Evolutionary conservation across 2,329 filamentous ascomycete species (phyloP).

Genomic region (Claviceps spartinae): DNA sequence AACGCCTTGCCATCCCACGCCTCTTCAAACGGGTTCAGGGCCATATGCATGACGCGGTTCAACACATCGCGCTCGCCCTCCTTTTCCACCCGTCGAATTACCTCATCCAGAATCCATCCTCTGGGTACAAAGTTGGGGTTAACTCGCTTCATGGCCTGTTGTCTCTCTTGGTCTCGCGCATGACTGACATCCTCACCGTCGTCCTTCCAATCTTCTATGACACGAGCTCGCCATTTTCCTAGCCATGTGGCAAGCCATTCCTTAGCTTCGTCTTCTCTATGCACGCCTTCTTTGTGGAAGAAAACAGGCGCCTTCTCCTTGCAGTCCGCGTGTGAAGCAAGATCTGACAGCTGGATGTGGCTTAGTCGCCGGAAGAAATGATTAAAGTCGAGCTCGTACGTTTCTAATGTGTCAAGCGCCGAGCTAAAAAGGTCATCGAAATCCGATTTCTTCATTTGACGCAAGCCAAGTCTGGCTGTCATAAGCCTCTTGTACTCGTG

Average conservation of each 20-base stretch:
- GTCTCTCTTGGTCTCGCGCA: constrained; percentile 46
- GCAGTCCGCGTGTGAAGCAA: constrained; percentile 51
- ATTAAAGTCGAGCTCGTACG: constrained; percentile 79
- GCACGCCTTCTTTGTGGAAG: constrained; percentile 60
- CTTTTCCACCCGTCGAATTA: constrained; percentile 81
- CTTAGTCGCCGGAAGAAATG: constrained; percentile 81
- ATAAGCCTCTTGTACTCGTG: constrained; percentile 83
- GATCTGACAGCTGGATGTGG: constrained; percentile 42
- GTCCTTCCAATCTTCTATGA: constrained; percentile 63
- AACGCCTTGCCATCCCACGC: constrained; percentile 45
- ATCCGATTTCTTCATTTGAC: constrained; percentile 53
- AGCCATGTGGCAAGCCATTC: constrained; percentile 67
- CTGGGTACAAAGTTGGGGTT: constrained; percentile 91
- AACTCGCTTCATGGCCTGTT: constrained; percentile 62
- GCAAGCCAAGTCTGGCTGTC: constrained; percentile 65
- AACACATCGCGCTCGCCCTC: constrained; percentile 70
- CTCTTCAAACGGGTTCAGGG: constrained; percentile 73
- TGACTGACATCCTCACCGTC: constrained; percentile 24
- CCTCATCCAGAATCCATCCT: constrained; percentile 84
- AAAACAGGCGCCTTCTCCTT: constrained; percentile 55
- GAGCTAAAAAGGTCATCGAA: constrained; percentile 75
- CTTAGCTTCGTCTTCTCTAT: constrained; percentile 50
- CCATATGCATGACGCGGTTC: constrained; percentile 66
- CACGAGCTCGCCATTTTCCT: constrained; percentile 56
- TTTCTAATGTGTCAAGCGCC: constrained; percentile 67